Evolutionary conservation across 176 grass and related monocot species (phyloP).

Genomic region (Avena atlantica): DNA sequence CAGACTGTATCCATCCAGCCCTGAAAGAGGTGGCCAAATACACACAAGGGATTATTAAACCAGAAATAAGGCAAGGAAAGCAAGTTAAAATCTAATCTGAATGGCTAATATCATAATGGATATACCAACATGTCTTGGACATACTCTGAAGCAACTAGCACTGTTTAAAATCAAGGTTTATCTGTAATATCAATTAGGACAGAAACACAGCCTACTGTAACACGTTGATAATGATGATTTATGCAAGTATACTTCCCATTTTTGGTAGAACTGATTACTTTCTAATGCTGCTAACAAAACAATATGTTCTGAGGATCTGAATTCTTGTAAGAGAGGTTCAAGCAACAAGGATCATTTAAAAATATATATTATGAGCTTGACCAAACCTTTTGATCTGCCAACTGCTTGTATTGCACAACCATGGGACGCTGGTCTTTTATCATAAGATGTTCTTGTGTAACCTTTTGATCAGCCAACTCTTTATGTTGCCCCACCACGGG

Average conservation of each 20-base stretch:
- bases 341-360: neutral
- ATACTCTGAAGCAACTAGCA: neutral
- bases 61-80: neutral
- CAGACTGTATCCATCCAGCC: constrained; percentile 42
- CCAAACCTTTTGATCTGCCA: constrained; percentile 62
- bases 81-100: neutral
- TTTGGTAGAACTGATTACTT: neutral
- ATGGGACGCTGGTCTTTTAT: constrained; percentile 42
- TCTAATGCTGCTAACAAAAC: constrained; percentile 14
- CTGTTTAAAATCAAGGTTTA: neutral
- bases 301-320: neutral
- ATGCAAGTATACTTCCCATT: neutral
- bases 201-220: neutral
- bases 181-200: neutral
- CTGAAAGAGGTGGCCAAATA: constrained; percentile 37
- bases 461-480: constrained; percentile 53
- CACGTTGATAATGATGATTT: neutral
- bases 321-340: neutral
- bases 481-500: constrained; percentile 35
- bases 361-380: neutral
- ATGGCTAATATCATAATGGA: neutral
- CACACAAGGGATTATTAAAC: neutral
- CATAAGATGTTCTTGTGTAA: constrained; percentile 58
- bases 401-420: constrained; percentile 34
- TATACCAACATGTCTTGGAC: neutral